A percentile compares a stretch with the other conserved stretches of the same genome.
Conservation (phyloP, 2,329 filamentous ascomycete genomes). For the Magnaporthiopsis incrustans region DNA sequence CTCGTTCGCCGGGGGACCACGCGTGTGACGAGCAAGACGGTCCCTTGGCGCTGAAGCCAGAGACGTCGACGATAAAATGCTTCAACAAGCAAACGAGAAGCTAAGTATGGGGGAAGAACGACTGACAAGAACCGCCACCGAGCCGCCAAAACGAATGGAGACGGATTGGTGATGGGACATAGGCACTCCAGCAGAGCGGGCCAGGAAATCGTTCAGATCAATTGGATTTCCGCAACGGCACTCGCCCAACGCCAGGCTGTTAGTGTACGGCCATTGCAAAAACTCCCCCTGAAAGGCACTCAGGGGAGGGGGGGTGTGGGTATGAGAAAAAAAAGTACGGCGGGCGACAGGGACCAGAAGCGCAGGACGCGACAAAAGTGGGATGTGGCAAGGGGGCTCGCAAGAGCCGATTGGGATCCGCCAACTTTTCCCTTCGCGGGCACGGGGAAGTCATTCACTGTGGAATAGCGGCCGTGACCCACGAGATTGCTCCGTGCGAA, state of each 20-base stretch:
- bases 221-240: background rate
- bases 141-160: conserved; percentile 54
- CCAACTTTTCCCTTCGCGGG: background rate
- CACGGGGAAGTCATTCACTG: background rate
- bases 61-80: background rate
- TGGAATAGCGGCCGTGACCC: background rate
- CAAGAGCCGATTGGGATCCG: background rate
- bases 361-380: background rate
- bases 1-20: background rate
- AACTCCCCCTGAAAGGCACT: background rate
- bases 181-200: background rate
- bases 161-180: conserved; percentile 19
- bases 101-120: conserved; percentile 23
- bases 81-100: conserved; percentile 15
- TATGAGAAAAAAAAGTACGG: background rate
- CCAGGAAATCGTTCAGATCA: background rate
- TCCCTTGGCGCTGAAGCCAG: background rate
- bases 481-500: conserved; percentile 1
- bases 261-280: background rate
- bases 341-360: background rate
- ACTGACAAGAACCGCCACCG: conserved; percentile 22
- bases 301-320: background rate
- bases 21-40: background rate
- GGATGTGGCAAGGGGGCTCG: background rate
- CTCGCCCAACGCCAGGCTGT: background rate